Conservation (phyloP, 225 moss, liverwort and hornwort genomes). For the Neckera pumila region DNA sequence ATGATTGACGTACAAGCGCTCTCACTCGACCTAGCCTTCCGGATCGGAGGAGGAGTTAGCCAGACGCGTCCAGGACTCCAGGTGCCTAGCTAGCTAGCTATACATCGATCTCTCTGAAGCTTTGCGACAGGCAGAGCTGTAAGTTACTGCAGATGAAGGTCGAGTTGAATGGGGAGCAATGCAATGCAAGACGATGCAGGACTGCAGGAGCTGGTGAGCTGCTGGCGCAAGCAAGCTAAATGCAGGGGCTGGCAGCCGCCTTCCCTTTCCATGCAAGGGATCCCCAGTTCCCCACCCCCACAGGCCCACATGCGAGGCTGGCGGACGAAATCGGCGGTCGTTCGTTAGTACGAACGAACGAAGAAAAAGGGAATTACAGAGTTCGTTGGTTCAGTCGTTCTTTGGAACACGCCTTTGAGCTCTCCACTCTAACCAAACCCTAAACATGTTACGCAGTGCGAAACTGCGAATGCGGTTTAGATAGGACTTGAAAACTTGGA, state of each 20-base stretch:
- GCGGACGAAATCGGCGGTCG: neutral
- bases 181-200: neutral
- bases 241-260: neutral
- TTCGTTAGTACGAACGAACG: neutral
- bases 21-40: neutral
- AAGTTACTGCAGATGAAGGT: neutral
- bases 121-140: neutral
- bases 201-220: neutral
- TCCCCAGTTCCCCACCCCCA: neutral
- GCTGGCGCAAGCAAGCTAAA: neutral
- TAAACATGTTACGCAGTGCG: too few relatives aligned
- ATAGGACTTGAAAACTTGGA: too few relatives aligned
- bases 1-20: neutral
- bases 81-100: too few relatives aligned
- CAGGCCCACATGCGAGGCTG: too few relatives aligned
- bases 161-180: neutral
- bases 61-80: neutral
- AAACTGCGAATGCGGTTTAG: too few relatives aligned
- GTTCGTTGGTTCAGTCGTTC: neutral
- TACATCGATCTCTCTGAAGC: neutral
- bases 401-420: too few relatives aligned
- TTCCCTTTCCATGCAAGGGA: neutral
- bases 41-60: neutral
- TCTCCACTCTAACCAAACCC: too few relatives aligned
- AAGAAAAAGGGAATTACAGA: neutral